Percentiles rank a stretch among this genome's conserved stretches.
These are phyloP conservation scores for Candida tetrigidarum DNA, from an alignment of 1,139 yeast genomes.

Conservation along the genomic window DNA sequence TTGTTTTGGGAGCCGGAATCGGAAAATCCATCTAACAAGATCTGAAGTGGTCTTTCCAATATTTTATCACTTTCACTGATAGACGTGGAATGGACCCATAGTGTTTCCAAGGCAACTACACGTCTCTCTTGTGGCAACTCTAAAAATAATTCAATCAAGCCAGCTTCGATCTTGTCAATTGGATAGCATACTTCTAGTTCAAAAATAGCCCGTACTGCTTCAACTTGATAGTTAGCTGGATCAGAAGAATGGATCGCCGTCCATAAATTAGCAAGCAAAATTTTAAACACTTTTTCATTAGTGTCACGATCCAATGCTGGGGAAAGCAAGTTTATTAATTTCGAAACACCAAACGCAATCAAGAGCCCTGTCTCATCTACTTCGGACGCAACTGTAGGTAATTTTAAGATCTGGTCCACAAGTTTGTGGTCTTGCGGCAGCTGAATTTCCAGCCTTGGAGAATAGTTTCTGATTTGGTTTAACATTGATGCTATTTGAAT, in stretches of 20 bases:
- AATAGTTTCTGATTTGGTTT: slow-evolving; percentile 38
- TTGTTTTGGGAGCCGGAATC: slow-evolving; percentile 44
- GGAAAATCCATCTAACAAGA: slow-evolving; percentile 65
- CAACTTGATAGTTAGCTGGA: slow-evolving; percentile 60
- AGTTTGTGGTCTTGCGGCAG: slow-evolving; percentile 11
- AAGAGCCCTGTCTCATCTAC: slow-evolving; percentile 17
- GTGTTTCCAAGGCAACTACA: slow-evolving; percentile 51
- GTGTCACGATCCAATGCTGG: slow-evolving; percentile 27
- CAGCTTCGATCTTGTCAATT: slow-evolving; percentile 59
- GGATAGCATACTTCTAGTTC: slow-evolving; percentile 43
- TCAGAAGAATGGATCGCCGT: slow-evolving; percentile 44
- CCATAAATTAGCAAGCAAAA: slow-evolving; percentile 50
- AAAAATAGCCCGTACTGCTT: slow-evolving; percentile 57
- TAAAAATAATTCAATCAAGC: slow-evolving; percentile 52
- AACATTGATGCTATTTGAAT: slow-evolving; percentile 7
- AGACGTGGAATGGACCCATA: slow-evolving; percentile 63
- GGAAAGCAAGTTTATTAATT: slow-evolving; percentile 44
- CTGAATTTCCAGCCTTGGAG: slow-evolving; percentile 42
- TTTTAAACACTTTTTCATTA: slow-evolving; percentile 36
- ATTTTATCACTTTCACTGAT: slow-evolving; percentile 48
- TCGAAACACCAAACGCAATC: slow-evolving; percentile 50
- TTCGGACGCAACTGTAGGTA: neutral
- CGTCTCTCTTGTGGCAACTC: slow-evolving; percentile 39
- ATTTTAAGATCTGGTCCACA: slow-evolving; percentile 10
- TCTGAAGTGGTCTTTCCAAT: slow-evolving; percentile 65